Base-by-base conservation (phyloP, 2,329 filamentous ascomycete genomes). In the Neoscytalidium dimidiatum region DNA sequence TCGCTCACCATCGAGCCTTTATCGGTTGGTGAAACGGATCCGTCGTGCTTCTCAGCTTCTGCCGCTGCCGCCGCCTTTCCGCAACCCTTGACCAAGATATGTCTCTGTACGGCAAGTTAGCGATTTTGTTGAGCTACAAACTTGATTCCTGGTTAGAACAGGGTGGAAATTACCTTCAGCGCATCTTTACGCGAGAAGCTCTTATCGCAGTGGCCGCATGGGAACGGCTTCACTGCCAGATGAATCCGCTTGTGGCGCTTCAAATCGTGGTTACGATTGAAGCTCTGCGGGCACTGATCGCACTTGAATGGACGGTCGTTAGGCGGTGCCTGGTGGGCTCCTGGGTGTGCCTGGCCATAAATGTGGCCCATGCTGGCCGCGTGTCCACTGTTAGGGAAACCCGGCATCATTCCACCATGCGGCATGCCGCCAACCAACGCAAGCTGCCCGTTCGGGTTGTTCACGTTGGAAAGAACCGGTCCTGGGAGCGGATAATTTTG, bases 191-290 rank as follows among this genome's bases (percentile, higher is more conserved):
- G 86, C 3, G 94, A 97, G 74, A 99, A 99, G 75, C 92, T 95
- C 85, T 98, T 98, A 67, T 96, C 93, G 75, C 95, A 99, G 73
- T 90, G 90, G 6, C 83, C 87, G 76, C 95, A 99, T 0, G 94
- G 94, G 77, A 94, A 98, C 0, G 95, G 95, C 83, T 99, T 99
- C 44, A 98, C 92, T 0, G 93, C 92, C 65, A 98, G 80, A 78
- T 99, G 95, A 66, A 98, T 98, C 57, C 93, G 84, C 83, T 97
- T 97, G 77, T 99, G 95, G 60, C 95, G 86, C 80, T 99, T 99
- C 71, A 98, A 79, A 74, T 98, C 95, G 74, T 98, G 95, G 69
- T 98, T 98, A 4, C 95, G 85, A 77, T 96, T 98, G 81, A 99
- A 99, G 41, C 92, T 94, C 75, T 96, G 92, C 0, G 91, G 88